Percentiles rank a stretch among this genome's conserved stretches.
Conservation (phyloP, 2,329 filamentous ascomycete species). For the Xylaria digitata region DNA sequence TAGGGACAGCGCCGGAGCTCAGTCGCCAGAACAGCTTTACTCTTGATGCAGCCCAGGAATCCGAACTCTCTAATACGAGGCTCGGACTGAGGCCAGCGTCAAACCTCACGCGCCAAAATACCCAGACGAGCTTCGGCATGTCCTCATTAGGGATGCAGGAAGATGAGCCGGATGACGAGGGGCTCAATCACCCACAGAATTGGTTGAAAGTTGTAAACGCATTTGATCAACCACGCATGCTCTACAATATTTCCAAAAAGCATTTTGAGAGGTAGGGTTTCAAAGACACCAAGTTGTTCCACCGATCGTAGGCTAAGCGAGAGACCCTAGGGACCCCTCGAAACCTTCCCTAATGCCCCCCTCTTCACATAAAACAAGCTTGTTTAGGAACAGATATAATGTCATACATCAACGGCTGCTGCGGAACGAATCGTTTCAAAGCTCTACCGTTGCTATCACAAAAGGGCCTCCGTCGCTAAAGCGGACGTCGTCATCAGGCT, state of each 20-base stretch:
- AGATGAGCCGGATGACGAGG: slow-evolving; percentile 69
- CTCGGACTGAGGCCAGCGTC: slow-evolving; percentile 64
- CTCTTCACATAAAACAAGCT: slow-evolving; percentile 81
- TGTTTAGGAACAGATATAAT: slow-evolving; percentile 92
- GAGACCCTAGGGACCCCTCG: slow-evolving; percentile 63
- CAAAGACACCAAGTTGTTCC: slow-evolving; percentile 36
- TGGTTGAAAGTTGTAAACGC: slow-evolving; percentile 89
- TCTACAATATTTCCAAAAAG: slow-evolving; percentile 84
- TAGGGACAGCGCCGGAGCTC: slow-evolving; percentile 66
- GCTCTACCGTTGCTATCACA: slow-evolving; percentile 75
- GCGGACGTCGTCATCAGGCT: slow-evolving; percentile 66
- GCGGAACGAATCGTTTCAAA: slow-evolving; percentile 92
- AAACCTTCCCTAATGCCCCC: slow-evolving; percentile 79
- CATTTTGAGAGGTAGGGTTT: slow-evolving; percentile 80
- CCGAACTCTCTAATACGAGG: slow-evolving; percentile 65
- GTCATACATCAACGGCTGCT: slow-evolving; percentile 91
- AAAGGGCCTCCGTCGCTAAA: slow-evolving; percentile 64
- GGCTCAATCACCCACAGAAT: slow-evolving; percentile 74
- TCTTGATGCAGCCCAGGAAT: slow-evolving; percentile 66
- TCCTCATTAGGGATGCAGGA: slow-evolving; percentile 64
- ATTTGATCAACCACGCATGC: slow-evolving; percentile 83
- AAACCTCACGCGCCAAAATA: slow-evolving; percentile 66
- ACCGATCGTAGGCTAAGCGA: slow-evolving; percentile 16
- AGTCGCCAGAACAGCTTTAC: slow-evolving; percentile 73
- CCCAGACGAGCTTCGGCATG: slow-evolving; percentile 73